These are phyloP conservation scores for Leccinum fibrillosum DNA, from an alignment of 768 basidiomycete genomes.

Conservation along the genomic window DNA sequence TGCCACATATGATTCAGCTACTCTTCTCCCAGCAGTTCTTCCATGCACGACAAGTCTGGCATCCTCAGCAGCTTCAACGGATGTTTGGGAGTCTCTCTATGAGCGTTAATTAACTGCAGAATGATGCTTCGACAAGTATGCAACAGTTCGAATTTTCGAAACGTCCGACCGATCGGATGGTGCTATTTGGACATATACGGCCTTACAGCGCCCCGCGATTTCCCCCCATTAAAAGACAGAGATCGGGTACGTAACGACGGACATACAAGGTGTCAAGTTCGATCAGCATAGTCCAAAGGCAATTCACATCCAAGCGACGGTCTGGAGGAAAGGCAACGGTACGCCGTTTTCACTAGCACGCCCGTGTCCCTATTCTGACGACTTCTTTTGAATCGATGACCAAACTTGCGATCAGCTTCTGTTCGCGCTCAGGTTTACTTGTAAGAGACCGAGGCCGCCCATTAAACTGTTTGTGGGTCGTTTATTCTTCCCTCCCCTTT, in stretches of 20 bases:
- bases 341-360: not conserved
- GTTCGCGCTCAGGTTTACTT: not conserved
- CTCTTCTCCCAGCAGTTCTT: not conserved
- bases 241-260: not conserved
- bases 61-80: not conserved
- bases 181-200: not conserved
- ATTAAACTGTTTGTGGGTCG: not conserved
- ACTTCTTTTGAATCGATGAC: not conserved
- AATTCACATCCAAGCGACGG: not conserved
- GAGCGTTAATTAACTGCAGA: not conserved
- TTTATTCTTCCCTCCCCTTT: not conserved
- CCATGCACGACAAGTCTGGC: not conserved
- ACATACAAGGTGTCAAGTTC: not conserved
- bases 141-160: not conserved
- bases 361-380: not conserved
- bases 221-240: not conserved
- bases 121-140: not conserved
- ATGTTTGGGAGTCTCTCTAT: not conserved
- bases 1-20: not conserved
- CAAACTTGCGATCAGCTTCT: not conserved
- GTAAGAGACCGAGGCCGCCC: not conserved
- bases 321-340: not conserved
- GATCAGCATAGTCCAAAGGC: not conserved
- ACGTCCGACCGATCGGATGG: not conserved
- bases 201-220: not conserved